phyloP scores from a whole-genome alignment of 1,284 basidiomycete genomes.

The Inonotus hispidus region DNA sequence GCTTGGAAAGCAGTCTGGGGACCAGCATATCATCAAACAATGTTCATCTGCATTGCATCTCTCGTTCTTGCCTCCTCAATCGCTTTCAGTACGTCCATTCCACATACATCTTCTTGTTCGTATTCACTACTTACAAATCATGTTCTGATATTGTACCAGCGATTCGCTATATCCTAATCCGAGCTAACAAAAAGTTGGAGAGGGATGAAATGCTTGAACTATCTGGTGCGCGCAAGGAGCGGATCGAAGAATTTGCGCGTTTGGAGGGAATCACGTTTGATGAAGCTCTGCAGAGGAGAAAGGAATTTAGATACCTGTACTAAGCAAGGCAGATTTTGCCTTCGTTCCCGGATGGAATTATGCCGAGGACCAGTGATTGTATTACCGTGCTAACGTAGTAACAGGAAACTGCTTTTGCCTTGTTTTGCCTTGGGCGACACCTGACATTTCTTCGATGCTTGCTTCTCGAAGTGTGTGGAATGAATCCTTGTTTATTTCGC shows the following conservation, averaged over 20 bases:
- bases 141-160: conserved; percentile 22
- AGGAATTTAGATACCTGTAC: conserved; percentile 39
- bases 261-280: conserved; percentile 34
- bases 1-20: conserved; percentile 36
- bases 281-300: conserved; percentile 33
- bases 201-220: conserved; percentile 31
- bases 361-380: too few species aligned
- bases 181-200: conserved; percentile 32
- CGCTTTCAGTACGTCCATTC: conserved; percentile 26
- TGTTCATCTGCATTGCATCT: conserved; percentile 32
- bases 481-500: too few species aligned
- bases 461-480: too few species aligned
- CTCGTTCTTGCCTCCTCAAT: conserved; percentile 27
- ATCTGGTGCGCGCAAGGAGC: conserved; percentile 28
- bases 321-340: conserved; percentile 18
- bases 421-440: too few species aligned
- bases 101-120: conserved; percentile 12
- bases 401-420: too few species aligned
- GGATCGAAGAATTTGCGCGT: conserved; percentile 34
- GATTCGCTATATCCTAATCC: conserved; percentile 31
- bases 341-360: too few species aligned
- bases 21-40: conserved; percentile 34
- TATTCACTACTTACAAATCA: background rate
- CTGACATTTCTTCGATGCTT: too few species aligned
- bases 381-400: too few species aligned